These are phyloP conservation scores for Hypoxylon sp. DNA, from an alignment of 2,329 filamentous ascomycete genomes.

Conservation along the genomic window DNA sequence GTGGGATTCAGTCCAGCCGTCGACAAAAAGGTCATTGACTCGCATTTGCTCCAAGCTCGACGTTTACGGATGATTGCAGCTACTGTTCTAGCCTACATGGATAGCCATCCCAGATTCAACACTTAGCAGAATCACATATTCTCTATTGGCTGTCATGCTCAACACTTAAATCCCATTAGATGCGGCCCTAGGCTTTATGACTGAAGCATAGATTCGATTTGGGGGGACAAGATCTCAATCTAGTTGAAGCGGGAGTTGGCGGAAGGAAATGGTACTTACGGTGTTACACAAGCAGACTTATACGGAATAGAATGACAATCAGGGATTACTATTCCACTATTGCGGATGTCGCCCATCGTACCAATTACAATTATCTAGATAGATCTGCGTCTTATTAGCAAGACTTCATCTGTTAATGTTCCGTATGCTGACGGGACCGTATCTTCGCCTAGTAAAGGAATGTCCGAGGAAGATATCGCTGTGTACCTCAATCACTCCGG, in stretches of 20 bases:
- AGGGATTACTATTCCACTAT: not conserved
- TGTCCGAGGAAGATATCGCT: no score
- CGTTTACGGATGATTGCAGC: conserved; percentile 25
- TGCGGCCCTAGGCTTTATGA: not conserved
- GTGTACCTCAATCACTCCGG: no score
- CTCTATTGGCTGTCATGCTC: no score
- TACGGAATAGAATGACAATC: not conserved
- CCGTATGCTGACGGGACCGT: no score
- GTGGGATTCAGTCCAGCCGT: not conserved
- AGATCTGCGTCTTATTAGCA: not conserved
- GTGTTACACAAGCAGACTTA: not conserved
- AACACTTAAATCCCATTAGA: no score
- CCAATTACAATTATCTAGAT: not conserved
- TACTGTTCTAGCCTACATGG: conserved; percentile 27
- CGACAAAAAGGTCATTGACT: not conserved
- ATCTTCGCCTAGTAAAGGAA: no score
- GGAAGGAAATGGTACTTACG: not conserved
- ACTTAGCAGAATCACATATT: not conserved
- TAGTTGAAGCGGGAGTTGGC: not conserved
- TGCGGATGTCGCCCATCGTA: not conserved
- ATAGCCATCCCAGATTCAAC: not conserved
- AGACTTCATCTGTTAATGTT: not conserved
- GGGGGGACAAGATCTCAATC: not conserved
- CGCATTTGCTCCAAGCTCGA: not conserved
- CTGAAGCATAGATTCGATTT: not conserved